Conservation (phyloP, 1,139 yeast genomes). For the Tardiomyces blankii region DNA sequence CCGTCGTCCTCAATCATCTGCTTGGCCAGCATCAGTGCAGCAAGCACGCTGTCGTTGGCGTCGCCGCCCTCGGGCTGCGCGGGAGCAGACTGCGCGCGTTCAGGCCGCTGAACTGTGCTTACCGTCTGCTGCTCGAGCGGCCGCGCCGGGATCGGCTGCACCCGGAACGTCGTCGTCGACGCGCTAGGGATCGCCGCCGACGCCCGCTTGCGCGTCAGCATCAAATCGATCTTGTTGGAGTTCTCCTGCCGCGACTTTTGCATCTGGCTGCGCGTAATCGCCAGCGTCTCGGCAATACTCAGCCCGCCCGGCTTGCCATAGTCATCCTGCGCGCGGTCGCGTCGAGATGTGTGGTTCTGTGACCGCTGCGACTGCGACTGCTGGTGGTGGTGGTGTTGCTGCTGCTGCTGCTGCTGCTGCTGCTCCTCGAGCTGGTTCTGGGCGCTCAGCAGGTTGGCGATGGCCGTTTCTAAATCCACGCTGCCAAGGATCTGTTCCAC, state of each 20-base stretch:
- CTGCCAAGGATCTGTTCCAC: not conserved
- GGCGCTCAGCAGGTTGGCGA: not conserved
- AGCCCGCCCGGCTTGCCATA: slow-evolving; percentile 16
- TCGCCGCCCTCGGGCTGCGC: not conserved
- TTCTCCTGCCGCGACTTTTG: slow-evolving; percentile 8
- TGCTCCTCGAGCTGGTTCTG: slow-evolving; percentile 5
- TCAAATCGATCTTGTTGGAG: slow-evolving; percentile 4
- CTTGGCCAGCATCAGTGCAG: slow-evolving; percentile 33
- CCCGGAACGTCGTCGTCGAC: slow-evolving; percentile 11
- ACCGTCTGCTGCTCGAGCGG: slow-evolving; percentile 5
- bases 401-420: slow-evolving; percentile 2
- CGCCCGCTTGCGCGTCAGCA: slow-evolving; percentile 16
- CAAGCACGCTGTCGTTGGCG: slow-evolving; percentile 24
- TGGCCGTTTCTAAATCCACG: not conserved
- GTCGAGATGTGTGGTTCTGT: not conserved
- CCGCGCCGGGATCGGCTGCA: slow-evolving; percentile 8
- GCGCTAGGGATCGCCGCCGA: slow-evolving; percentile 5
- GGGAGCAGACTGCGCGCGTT: slow-evolving; percentile 1
- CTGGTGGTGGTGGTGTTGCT: not conserved
- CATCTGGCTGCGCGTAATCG: slow-evolving; percentile 38
- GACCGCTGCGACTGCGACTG: no score
- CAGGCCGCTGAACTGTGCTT: slow-evolving; percentile 7
- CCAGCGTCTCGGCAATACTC: slow-evolving; percentile 58
- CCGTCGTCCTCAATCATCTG: slow-evolving; percentile 22
- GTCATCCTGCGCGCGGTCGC: not conserved